Evolutionary conservation across 345 rosid species (phyloP).

Genomic region (Pseudoturritis turrita): DNA sequence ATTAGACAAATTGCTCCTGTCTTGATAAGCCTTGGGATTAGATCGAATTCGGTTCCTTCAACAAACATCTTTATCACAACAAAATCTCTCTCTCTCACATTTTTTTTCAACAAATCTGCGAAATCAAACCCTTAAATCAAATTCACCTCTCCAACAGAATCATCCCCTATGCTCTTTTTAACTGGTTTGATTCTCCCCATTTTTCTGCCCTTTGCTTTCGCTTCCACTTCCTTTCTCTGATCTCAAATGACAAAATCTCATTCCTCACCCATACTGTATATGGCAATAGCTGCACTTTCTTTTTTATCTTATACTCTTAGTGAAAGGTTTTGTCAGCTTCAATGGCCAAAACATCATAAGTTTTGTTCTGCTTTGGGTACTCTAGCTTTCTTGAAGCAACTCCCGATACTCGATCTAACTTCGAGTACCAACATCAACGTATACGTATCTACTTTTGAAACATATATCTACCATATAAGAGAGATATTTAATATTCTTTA

Average conservation of each 20-base stretch:
- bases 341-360: conserved; percentile 81
- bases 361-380: conserved; percentile 90
- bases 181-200: conserved; percentile 96
- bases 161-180: conserved; percentile 1
- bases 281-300: conserved; percentile 63
- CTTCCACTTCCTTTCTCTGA: conserved; percentile 55
- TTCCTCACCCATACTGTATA: conserved; percentile 97
- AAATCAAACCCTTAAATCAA: conserved; percentile 87
- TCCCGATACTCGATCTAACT: conserved; percentile 96
- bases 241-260: conserved; percentile 80
- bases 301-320: conserved; percentile 58
- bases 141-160: conserved; percentile 54
- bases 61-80: conserved; percentile 99
- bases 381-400: conserved; percentile 95
- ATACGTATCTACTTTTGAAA: conserved; percentile 82
- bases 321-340: conserved; percentile 83
- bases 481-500: conserved; percentile 68
- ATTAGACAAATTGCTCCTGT: conserved; percentile 88
- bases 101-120: conserved; percentile 81
- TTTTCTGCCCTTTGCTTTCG: conserved; percentile 65
- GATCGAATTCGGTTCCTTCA: conserved; percentile 96
- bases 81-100: conserved; percentile 69
- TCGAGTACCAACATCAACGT: conserved; percentile 95
- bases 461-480: conserved; percentile 83
- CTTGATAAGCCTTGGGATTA: conserved; percentile 76